Base-by-base conservation (phyloP, 2,329 filamentous ascomycete genomes). In the Didymella lethalis region DNA sequence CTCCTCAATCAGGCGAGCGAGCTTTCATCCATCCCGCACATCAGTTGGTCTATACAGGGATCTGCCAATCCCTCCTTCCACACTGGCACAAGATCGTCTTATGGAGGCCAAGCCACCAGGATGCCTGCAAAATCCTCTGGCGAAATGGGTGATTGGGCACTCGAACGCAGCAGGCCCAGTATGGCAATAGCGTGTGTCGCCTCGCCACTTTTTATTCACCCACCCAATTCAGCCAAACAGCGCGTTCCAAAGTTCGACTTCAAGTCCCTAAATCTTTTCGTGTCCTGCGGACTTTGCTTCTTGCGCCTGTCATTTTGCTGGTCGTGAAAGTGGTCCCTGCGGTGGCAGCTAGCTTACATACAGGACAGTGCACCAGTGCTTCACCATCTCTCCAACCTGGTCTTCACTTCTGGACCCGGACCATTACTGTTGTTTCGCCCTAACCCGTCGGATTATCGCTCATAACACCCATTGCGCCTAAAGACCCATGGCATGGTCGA, bases 201-300 rank as follows among this genome's bases (percentile, higher is more conserved):
- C 69, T 77, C 70, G 74, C 74, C 74, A 75, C 74, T 75, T 75
- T 75, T 76, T 77, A 71, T 75, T 75, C 69, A 72, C 71, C 66
- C 65, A 71, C 64, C 63, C 63, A 61, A 64, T 66, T 62, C 69
- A 73, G 67, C 72, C 73, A 75, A 67, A 74, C 67, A 75, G 65
- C 66, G 65, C 62, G 47, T 59, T 63, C 63, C 61, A 71, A 69
- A 72, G 70, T 66, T 73, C 65, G 67, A 63, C 68, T 64, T 70
- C 64, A 64, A 56, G 64, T 70, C 67, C 64, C 68, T 71, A 65
- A 67, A 69, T 67, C 64, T 68, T 67, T 70, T 71, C 64, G 62
- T 68, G 48, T 61, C 65, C 63, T 61, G 65, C 70, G 63, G 49
- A 46, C 62, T 64, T 72, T 74, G 70, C 71, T 74, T 74, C 70